These are phyloP conservation scores for Rhizophagus clarus DNA, from an alignment of 192 early-diverging fungal species.

Conservation along the genomic window DNA sequence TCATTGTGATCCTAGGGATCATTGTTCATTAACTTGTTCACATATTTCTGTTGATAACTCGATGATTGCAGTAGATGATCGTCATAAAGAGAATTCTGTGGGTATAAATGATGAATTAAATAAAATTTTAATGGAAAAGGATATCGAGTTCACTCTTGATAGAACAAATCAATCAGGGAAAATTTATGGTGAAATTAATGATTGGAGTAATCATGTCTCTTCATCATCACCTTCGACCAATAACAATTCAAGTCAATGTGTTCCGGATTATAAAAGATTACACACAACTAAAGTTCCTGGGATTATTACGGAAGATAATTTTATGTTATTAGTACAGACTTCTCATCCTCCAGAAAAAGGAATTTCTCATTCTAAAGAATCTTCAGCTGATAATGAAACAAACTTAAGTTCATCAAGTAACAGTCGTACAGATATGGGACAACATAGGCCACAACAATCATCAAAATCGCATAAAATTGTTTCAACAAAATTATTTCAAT, in stretches of 20 bases:
- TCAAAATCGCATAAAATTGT: neutral
- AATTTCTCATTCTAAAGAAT: neutral
- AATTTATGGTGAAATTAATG: neutral
- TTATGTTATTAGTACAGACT: conserved; percentile 8
- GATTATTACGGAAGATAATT: conserved; percentile 14
- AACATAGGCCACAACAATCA: neutral
- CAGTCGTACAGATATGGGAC: neutral
- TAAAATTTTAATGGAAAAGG: neutral
- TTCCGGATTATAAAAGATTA: neutral
- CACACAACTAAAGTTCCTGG: neutral
- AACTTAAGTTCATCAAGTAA: too few relatives aligned
- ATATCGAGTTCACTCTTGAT: neutral
- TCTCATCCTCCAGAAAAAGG: neutral
- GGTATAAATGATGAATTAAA: neutral
- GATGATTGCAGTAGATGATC: too few relatives aligned
- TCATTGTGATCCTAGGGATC: neutral
- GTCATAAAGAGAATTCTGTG: neutral
- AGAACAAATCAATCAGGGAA: neutral
- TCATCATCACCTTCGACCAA: neutral
- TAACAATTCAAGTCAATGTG: neutral
- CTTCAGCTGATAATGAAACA: neutral
- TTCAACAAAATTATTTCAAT: conserved; percentile 11
- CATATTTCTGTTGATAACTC: neutral
- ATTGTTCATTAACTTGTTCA: neutral
- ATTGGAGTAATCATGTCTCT: neutral